Percentiles rank a stretch among this genome's conserved stretches.
These are phyloP conservation scores for Debaryomycetaceae sp. DNA, from an alignment of 1,139 yeast genomes.

Conservation along the genomic window DNA sequence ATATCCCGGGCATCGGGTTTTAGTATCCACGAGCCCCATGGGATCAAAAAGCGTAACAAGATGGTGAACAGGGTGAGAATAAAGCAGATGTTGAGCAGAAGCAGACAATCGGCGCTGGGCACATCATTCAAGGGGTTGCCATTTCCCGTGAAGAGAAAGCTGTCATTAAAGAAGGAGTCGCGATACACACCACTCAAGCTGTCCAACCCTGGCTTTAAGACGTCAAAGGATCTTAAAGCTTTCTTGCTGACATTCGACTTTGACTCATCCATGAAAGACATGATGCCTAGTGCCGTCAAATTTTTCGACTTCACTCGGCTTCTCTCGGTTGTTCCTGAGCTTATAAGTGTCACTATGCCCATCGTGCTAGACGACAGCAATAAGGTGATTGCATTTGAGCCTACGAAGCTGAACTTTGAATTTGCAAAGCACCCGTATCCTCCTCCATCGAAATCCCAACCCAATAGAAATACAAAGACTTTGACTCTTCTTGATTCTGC, in stretches of 20 bases:
- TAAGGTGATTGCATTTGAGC: background rate
- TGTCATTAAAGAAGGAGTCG: constrained; percentile 27
- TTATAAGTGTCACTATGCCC: constrained; percentile 9
- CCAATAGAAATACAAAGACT: background rate
- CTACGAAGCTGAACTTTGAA: background rate
- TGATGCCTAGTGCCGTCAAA: constrained; percentile 29
- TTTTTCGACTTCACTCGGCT: constrained; percentile 21
- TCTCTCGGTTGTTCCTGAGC: constrained; percentile 19
- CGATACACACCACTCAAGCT: constrained; percentile 15
- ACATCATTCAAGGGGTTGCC: constrained; percentile 11
- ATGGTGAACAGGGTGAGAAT: constrained; percentile 19
- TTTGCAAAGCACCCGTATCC: background rate
- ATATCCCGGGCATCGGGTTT: background rate
- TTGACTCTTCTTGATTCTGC: constrained; percentile 12
- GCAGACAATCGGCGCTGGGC: background rate
- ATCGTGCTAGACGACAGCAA: background rate
- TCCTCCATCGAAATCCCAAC: background rate
- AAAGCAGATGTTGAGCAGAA: background rate
- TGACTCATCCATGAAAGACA: constrained; percentile 20
- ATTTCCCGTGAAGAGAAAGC: constrained; percentile 36
- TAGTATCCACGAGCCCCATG: constrained; percentile 8
- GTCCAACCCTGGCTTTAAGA: constrained; percentile 22
- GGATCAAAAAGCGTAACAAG: constrained; percentile 27
- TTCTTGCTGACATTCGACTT: constrained; percentile 25
- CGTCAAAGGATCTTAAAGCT: constrained; percentile 22